Evolutionary conservation across 129 eudicot species (phyloP), one percentile per base, ranked within the genome.

Genomic region (Scalesia atractyloides): DNA sequence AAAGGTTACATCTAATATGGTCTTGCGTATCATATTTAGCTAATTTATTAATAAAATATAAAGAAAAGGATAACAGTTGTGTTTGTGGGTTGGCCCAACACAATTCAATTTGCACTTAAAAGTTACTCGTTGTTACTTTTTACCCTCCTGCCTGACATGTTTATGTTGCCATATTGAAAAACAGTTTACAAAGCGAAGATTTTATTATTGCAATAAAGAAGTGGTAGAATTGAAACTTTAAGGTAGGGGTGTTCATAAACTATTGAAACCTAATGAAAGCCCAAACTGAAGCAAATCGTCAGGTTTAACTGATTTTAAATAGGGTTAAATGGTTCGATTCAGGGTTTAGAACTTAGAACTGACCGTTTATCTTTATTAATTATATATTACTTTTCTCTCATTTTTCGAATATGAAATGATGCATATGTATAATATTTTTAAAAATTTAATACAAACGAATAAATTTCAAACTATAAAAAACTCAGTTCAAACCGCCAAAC

Each of bases 21-120:
- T 60, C 22, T 60, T 60, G 11, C 18, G 30, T 56, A 24, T 60
- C 65, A 60, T 60, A 24, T 30, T 13, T 60, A 60, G 65, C 19
- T 60, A 16, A 30, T 60, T 14, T 60, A 11, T 59, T 12, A 24
- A 24, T 24, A 60, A 20, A 26, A 30, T 13, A 26, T 1, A 60
- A 60, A 24, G 65, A 5, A 24, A 24, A 12, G 30, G 41, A 60
- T 13, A 10, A 24, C 14, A 11, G 6, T 12, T 26, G 41, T 26
- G 18, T 60, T 26, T 60, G 18, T 5, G 17, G 30, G 7, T 26
- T 9, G 64, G 37, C n/a, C 69, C 49, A 37, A 37, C 69, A 13
- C 12, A 5, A n/a, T 64, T 64, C 14, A 15, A 36, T 47, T 22
- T 19, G 61, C 14, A 54, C 61, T 8, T 18, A 8, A 54, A 54